Conservation (phyloP, 1,284 basidiomycete species). For the Puccinia novopanici region DNA sequence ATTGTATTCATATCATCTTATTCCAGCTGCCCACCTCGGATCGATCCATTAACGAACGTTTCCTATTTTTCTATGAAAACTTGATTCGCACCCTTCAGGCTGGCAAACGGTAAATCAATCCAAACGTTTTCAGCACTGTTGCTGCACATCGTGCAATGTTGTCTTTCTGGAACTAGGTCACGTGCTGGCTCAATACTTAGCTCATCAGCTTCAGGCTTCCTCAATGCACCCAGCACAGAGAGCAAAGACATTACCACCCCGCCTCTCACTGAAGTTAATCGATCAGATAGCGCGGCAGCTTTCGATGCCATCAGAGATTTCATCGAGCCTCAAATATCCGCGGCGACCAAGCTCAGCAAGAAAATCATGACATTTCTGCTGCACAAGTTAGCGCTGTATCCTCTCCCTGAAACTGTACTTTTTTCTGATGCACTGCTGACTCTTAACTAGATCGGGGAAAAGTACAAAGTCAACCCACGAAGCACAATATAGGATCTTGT, state of each 20-base stretch:
- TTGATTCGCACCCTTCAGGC: conserved; percentile 1
- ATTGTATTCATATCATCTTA: not conserved
- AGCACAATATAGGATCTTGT: conserved; percentile 26
- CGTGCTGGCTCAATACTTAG: conserved; percentile 15
- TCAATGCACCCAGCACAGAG: not conserved
- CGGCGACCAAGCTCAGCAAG: conserved; percentile 37
- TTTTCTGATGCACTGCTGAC: not conserved
- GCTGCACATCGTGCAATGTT: conserved; percentile 45
- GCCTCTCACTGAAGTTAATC: not conserved
- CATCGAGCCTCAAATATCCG: conserved; percentile 30
- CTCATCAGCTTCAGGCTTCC: not conserved
- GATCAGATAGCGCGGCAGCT: conserved; percentile 5
- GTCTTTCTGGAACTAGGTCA: conserved; percentile 13
- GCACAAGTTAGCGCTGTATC: conserved; percentile 33
- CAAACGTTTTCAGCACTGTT: conserved; percentile 48
- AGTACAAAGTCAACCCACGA: conserved; percentile 42
- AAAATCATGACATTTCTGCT: conserved; percentile 48
- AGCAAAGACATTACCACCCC: not conserved
- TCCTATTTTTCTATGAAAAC: not conserved
- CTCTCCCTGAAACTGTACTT: not conserved
- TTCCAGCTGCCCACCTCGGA: not conserved
- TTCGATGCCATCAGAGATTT: conserved; percentile 17
- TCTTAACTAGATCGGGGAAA: conserved; percentile 33
- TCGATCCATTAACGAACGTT: not conserved
- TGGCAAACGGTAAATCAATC: conserved; percentile 49